A percentile compares a stretch with the other conserved stretches of the same genome.
Evolutionary conservation across 129 eudicot species (phyloP).

Genomic region (Erigeron canadensis): DNA sequence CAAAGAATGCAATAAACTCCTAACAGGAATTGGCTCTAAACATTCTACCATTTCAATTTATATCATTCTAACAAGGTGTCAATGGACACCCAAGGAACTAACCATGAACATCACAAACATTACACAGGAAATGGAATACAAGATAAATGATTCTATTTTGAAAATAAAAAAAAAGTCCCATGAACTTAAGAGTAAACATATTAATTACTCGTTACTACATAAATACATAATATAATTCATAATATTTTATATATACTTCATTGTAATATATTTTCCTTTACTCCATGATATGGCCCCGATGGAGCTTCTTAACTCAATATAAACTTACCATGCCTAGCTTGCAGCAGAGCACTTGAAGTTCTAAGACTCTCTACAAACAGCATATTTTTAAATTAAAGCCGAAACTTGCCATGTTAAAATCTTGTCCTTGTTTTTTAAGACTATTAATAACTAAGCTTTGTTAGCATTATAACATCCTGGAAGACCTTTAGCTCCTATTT

Average conservation of each 20-base stretch:
- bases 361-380: not conserved
- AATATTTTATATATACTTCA: not conserved
- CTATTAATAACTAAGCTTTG: not conserved
- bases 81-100: not conserved
- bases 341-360: not conserved
- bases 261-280: not conserved
- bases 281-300: not conserved
- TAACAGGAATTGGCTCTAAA: not conserved
- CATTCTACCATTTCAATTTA: not conserved
- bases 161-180: not conserved
- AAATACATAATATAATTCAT: not conserved
- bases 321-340: not conserved
- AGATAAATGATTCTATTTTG: not conserved
- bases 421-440: not conserved
- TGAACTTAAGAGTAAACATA: not conserved
- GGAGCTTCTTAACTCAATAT: not conserved
- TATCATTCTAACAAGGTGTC: not conserved
- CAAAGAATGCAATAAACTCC: not conserved
- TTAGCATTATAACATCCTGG: slow-evolving; percentile 12
- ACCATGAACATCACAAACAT: not conserved
- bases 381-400: not conserved
- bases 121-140: not conserved
- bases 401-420: not conserved
- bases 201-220: not conserved
- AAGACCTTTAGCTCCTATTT: slow-evolving; percentile 12